phyloP scores from a whole-genome alignment of 2,329 filamentous ascomycete genomes.

The Paraphoma sp. region DNA sequence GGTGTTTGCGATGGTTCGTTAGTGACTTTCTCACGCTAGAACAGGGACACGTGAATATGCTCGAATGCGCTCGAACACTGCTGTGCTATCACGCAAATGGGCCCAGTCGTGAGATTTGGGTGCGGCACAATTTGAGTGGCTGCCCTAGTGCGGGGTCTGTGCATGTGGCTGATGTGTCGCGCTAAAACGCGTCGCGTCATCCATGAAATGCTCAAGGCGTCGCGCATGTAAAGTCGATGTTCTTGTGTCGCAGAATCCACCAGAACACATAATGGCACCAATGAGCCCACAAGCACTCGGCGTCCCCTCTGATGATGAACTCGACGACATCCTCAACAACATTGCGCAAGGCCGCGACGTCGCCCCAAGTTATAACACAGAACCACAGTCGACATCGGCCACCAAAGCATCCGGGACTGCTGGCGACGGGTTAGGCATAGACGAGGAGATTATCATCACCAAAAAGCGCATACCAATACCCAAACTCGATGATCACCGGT shows the following conservation, averaged over 20 bases:
- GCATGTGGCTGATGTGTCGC: constrained; percentile 18
- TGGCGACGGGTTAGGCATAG: constrained; percentile 73
- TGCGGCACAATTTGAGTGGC: constrained; percentile 16
- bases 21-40: neutral
- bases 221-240: too few relatives aligned
- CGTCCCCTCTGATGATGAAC: constrained; percentile 52
- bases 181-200: constrained; percentile 19
- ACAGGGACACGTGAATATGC: neutral
- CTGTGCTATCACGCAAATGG: constrained; percentile 8
- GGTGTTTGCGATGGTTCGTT: neutral
- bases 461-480: constrained; percentile 79
- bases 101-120: constrained; percentile 15
- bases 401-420: constrained; percentile 36
- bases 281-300: constrained; percentile 16
- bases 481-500: constrained; percentile 83
- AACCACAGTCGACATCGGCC: constrained; percentile 13
- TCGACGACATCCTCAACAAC: constrained; percentile 78
- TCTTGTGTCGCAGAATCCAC: neutral
- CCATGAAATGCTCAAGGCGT: neutral
- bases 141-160: constrained; percentile 7
- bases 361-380: constrained; percentile 41
- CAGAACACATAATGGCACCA: constrained; percentile 26
- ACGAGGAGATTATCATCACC: constrained; percentile 82
- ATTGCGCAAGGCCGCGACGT: constrained; percentile 63
- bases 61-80: neutral